A percentile compares a stretch with the other conserved stretches of the same genome.
These are phyloP conservation scores for Trichosporon sp. DNA, from an alignment of 1,284 basidiomycete genomes.

Conservation along the genomic window DNA sequence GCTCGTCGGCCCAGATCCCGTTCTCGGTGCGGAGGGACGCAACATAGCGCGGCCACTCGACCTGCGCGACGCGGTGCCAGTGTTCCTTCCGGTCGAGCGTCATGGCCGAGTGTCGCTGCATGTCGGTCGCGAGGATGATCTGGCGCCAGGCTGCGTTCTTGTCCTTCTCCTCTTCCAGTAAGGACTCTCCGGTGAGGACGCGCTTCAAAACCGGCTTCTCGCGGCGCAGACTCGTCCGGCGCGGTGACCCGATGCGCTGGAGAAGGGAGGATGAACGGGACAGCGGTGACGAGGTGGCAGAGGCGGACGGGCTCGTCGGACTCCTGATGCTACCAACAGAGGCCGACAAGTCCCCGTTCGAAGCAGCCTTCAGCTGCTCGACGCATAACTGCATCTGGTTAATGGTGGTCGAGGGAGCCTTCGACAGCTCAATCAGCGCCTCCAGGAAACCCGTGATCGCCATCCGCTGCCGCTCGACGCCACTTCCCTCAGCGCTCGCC, in stretches of 20 bases:
- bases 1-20: conserved; percentile 69
- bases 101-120: conserved; percentile 39
- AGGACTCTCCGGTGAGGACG: conserved; percentile 43
- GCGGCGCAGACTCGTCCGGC: conserved; percentile 25
- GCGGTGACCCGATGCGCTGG: conserved; percentile 21
- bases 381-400: conserved; percentile 34
- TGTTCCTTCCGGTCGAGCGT: conserved; percentile 47
- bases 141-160: conserved; percentile 49
- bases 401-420: conserved; percentile 30
- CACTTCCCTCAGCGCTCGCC: conserved; percentile 20
- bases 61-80: conserved; percentile 41
- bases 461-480: conserved; percentile 23
- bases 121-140: conserved; percentile 47
- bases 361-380: conserved; percentile 33
- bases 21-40: conserved; percentile 56
- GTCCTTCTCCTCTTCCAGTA: conserved; percentile 45
- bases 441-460: conserved; percentile 30
- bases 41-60: conserved; percentile 47
- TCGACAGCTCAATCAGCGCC: conserved; percentile 33
- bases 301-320: neutral
- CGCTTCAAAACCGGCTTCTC: conserved; percentile 24
- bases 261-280: neutral
- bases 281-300: neutral
- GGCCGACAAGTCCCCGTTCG: neutral
- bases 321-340: neutral